These are phyloP conservation scores for Mortierella alpina DNA, from an alignment of 192 early-diverging fungal species.

Conservation along the genomic window DNA sequence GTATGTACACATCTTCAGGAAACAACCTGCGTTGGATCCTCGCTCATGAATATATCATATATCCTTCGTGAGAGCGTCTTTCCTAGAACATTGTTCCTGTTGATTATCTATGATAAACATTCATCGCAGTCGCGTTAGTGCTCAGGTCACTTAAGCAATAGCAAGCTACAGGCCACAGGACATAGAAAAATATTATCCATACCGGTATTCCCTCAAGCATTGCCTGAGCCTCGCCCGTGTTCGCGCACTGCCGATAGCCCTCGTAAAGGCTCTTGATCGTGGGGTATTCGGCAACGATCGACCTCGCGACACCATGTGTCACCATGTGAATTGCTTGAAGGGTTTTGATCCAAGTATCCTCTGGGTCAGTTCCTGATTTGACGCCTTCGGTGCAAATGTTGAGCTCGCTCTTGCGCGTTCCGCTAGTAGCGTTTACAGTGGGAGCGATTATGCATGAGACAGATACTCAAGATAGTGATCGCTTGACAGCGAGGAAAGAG, in stretches of 20 bases:
- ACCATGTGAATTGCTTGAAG: constrained; percentile 59
- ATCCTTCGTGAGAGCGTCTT: constrained; percentile 56
- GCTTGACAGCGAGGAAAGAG: neutral
- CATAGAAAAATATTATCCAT: neutral
- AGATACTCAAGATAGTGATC: neutral
- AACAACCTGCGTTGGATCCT: constrained; percentile 35
- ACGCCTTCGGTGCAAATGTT: constrained; percentile 38
- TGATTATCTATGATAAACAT: constrained; percentile 12
- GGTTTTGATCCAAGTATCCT: constrained; percentile 55
- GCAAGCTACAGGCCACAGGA: neutral
- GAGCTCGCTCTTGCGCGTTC: constrained; percentile 1
- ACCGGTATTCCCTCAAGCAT: constrained; percentile 56
- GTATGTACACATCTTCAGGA: neutral
- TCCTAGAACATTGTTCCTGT: constrained; percentile 36
- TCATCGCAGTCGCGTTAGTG: neutral
- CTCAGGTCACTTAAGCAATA: neutral
- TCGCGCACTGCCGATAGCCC: constrained; percentile 26
- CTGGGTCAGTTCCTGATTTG: constrained; percentile 35
- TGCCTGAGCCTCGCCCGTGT: constrained; percentile 17
- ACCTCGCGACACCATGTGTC: constrained; percentile 49
- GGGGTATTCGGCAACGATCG: constrained; percentile 53
- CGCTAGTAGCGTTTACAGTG: neutral
- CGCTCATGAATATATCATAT: constrained; percentile 55
- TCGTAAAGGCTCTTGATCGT: constrained; percentile 51
- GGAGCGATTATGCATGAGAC: neutral